Base-by-base conservation (phyloP, 1,139 yeast species). In the Scheffersomyces lignicola region DNA sequence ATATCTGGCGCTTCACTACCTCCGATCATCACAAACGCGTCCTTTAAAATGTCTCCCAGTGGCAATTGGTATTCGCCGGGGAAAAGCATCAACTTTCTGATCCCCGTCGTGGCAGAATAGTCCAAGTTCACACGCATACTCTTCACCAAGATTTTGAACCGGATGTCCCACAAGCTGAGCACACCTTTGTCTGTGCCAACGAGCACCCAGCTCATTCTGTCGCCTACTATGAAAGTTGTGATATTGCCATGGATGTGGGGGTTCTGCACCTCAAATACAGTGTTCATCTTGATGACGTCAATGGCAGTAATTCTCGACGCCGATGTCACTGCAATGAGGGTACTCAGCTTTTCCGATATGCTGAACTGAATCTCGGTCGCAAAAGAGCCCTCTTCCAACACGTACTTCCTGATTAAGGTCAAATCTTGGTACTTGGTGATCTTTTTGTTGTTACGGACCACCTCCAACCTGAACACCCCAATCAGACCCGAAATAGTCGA, bases 141-240 rank as follows among this genome's bases (percentile, higher is more conserved):
- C 41, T 76, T 80, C 18, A 86, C 64, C 31, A 76, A 60, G 0
- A 83, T 46, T 25, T 69, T 69, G 53, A 88, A 87, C 36, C 96
- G 65, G 29, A 85, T 48, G 56, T 90, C 97, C 95, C 96, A 89
- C 14, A 92, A 57, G 42, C 79, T 79, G 21, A 92, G 54, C 1
- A 81, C 62, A 1, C 97, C 97, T 30, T 72, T 73, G 1, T 76
- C 65, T 0, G 97, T 86, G 0, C 96, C 97, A 3, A 83, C 54
- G 4, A 88, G 55, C 3, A 85, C 49, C 90, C 96, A 87, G 6
- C 56, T 47, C 62, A 67, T 58, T 5, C 55, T 43, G 0, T 59
- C 58, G 40, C 82, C 85, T n/a, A 83, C 58, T 1, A 77, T 69
- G 47, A 88, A 75, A 15, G 82, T 60, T 0, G 80, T 74, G 0